These are phyloP conservation scores for Hamamelis virginiana DNA, from an alignment of 164 flowering plant species.

Conservation along the genomic window DNA sequence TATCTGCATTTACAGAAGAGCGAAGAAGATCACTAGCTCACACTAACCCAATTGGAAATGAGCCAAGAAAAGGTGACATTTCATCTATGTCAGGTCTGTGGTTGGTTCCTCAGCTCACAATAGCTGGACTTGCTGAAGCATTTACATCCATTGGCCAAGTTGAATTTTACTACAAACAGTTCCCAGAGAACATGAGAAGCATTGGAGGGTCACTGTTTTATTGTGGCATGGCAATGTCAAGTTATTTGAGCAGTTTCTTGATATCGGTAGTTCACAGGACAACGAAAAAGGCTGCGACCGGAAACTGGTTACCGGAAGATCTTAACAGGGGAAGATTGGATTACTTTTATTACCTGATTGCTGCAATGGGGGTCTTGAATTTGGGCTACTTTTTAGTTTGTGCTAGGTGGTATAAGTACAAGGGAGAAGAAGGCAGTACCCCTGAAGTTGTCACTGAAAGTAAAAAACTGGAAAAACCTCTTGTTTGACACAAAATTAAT, in stretches of 20 bases:
- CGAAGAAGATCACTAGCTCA: slow-evolving; percentile 19
- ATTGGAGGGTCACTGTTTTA: slow-evolving; percentile 28
- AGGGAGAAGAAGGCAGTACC: neutral
- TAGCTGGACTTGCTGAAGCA: slow-evolving; percentile 24
- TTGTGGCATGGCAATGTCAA: slow-evolving; percentile 23
- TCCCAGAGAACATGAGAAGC: slow-evolving; percentile 43
- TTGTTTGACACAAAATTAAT: neutral
- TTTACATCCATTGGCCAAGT: slow-evolving; percentile 19
- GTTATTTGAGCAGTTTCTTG: slow-evolving; percentile 27
- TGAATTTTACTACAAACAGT: slow-evolving; percentile 29
- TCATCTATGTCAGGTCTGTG: slow-evolving; percentile 25
- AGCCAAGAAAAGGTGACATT: slow-evolving; percentile 20
- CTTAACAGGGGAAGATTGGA: slow-evolving; percentile 37
- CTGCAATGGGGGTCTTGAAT: slow-evolving; percentile 25
- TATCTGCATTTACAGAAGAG: slow-evolving; percentile 25
- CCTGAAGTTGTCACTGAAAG: slow-evolving; percentile 9
- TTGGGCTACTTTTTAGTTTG: slow-evolving; percentile 29
- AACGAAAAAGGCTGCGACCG: slow-evolving; percentile 11
- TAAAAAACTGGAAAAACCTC: slow-evolving; percentile 4
- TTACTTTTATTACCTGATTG: slow-evolving; percentile 34
- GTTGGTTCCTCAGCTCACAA: slow-evolving; percentile 21
- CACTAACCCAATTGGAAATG: slow-evolving; percentile 21
- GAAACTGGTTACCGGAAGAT: slow-evolving; percentile 36
- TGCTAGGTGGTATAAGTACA: slow-evolving; percentile 30
- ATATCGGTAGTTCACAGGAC: slow-evolving; percentile 17